A percentile compares a stretch with the other conserved stretches of the same genome.
phyloP scores from a whole-genome alignment of 2,329 filamentous ascomycete species.

The Samsoniella hepiali region DNA sequence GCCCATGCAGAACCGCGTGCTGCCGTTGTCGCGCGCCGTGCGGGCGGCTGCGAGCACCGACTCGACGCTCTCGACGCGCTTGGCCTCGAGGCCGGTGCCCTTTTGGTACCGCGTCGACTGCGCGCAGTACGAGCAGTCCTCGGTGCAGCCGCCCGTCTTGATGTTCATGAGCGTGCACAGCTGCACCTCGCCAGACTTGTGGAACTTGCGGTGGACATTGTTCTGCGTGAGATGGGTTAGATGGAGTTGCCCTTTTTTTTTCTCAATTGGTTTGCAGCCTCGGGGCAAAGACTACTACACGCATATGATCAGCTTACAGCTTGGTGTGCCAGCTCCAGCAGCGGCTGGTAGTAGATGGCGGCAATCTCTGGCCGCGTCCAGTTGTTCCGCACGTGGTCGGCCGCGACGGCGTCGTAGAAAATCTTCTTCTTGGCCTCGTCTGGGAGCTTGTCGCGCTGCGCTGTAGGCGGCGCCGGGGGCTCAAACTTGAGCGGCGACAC shows the following conservation, averaged over 20 bases:
- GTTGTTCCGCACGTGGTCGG: constrained; percentile 60
- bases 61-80: constrained; percentile 75
- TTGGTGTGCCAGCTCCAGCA: constrained; percentile 75
- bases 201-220: constrained; percentile 77
- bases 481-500: constrained; percentile 17
- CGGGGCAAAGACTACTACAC: too few relatives aligned
- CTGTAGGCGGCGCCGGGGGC: constrained; percentile 7
- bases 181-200: constrained; percentile 79
- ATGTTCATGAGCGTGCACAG: constrained; percentile 97
- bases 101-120: constrained; percentile 78
- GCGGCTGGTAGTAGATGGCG: constrained; percentile 75
- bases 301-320: constrained; percentile 54
- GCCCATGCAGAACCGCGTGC: constrained; percentile 92
- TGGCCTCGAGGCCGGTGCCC: constrained; percentile 75
- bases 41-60: constrained; percentile 75
- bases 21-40: constrained; percentile 76
- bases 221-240: constrained; percentile 46
- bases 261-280: too few relatives aligned
- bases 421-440: constrained; percentile 27
- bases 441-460: constrained; percentile 4
- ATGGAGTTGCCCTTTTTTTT: not conserved
- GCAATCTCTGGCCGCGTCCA: constrained; percentile 82
- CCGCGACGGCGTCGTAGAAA: constrained; percentile 54
- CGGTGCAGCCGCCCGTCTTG: constrained; percentile 87
- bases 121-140: constrained; percentile 91